Evolutionary conservation across 768 basidiomycete species (phyloP).

Genomic region (Neoboletus subvelutipes): DNA sequence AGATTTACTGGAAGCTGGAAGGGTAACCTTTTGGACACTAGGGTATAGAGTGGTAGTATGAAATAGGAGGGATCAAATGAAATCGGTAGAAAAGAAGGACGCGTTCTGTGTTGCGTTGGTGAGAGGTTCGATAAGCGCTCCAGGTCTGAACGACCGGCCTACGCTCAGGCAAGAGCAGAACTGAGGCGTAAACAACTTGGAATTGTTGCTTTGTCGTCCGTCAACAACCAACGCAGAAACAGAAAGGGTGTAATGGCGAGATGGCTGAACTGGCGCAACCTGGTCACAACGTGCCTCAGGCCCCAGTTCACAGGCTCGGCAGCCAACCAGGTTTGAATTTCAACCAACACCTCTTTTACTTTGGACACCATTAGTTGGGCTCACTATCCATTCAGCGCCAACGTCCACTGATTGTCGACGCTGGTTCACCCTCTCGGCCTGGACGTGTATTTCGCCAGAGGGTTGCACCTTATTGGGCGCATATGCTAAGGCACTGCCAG

Average conservation of each 20-base stretch:
- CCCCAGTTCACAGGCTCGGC: conserved; percentile 31
- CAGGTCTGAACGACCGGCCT: conserved; percentile 33
- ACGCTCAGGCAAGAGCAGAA: conserved; percentile 28
- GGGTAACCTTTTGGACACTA: conserved; percentile 22
- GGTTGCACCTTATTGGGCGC: neutral
- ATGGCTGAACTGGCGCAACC: conserved; percentile 13
- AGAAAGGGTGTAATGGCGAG: conserved; percentile 14
- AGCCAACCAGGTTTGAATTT: conserved; percentile 42
- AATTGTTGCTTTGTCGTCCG: conserved; percentile 33
- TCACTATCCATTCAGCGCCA: no score
- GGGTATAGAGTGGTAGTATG: conserved; percentile 29
- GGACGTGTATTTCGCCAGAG: no score
- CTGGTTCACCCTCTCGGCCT: no score
- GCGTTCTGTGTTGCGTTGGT: conserved; percentile 34
- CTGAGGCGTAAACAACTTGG: conserved; percentile 29
- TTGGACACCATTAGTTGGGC: neutral
- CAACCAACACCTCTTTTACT: conserved; percentile 17
- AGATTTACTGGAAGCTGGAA: conserved; percentile 14
- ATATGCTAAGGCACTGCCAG: neutral
- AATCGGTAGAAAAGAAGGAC: conserved; percentile 39
- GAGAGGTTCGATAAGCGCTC: conserved; percentile 35
- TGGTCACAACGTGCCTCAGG: conserved; percentile 17
- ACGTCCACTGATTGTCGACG: no score
- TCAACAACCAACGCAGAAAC: conserved; percentile 37
- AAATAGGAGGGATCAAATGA: conserved; percentile 26